Evolutionary conservation across 1,284 basidiomycete species (phyloP).

Genomic region (Sporisorium iseilematis-ciliati): DNA sequence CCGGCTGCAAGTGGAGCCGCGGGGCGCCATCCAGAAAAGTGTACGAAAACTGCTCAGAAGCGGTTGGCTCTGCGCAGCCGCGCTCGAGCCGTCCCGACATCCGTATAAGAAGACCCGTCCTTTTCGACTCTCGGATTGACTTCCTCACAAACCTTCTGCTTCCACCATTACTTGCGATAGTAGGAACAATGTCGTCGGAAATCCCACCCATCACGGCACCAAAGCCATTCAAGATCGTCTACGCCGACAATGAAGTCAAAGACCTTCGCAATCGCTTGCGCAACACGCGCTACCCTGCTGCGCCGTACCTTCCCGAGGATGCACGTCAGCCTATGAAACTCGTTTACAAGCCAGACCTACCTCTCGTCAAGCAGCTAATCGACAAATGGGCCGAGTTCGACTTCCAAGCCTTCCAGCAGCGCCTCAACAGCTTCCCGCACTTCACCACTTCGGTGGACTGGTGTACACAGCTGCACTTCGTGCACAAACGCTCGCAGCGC

Average conservation of each 20-base stretch:
- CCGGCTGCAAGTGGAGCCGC: not conserved
- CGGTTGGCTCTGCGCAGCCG: not conserved
- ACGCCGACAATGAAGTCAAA: constrained; percentile 41
- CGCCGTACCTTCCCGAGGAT: constrained; percentile 44
- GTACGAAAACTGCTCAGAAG: no score
- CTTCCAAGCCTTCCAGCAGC: constrained; percentile 33
- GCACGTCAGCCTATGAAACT: constrained; percentile 22
- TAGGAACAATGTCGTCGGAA: constrained; percentile 16
- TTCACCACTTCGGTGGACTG: constrained; percentile 60
- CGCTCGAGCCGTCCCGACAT: not conserved
- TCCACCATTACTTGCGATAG: not conserved
- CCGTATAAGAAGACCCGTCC: no score
- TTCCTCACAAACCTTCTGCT: not conserved
- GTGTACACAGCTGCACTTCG: constrained; percentile 59
- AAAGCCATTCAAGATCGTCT: constrained; percentile 49
- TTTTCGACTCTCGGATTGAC: not conserved
- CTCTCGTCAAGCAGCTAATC: constrained; percentile 30
- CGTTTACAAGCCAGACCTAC: constrained; percentile 40
- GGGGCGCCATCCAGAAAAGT: not conserved
- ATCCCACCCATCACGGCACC: constrained; percentile 47
- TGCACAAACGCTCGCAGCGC: constrained; percentile 42
- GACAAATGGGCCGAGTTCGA: constrained; percentile 41
- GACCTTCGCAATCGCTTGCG: constrained; percentile 42
- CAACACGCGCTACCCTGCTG: constrained; percentile 47
- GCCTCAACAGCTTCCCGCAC: constrained; percentile 49